Conservation (phyloP, 345 rosid species). For the Arabis alpina region DNA sequence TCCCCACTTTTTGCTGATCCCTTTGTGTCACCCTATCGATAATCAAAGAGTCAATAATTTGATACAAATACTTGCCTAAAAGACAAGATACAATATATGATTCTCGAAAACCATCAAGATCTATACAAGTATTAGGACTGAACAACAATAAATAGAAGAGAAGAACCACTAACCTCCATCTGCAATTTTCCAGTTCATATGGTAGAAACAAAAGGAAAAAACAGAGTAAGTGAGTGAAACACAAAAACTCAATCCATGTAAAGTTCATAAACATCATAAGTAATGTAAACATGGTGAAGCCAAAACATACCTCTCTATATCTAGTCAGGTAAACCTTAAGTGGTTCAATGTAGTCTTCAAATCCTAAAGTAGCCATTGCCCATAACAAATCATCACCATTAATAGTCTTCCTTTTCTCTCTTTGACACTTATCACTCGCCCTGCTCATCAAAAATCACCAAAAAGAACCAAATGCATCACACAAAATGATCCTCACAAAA, state of each 20-base stretch:
- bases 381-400: constrained; percentile 96
- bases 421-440: constrained; percentile 98
- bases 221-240: constrained; percentile 30
- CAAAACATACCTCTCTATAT: constrained; percentile 74
- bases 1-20: constrained; percentile 78
- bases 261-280: background rate
- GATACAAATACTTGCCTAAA: constrained; percentile 3
- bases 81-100: background rate
- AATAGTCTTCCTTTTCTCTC: constrained; percentile 95
- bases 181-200: constrained; percentile 41
- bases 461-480: constrained; percentile 29
- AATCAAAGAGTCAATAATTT: constrained; percentile 13
- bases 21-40: constrained; percentile 77
- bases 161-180: constrained; percentile 77
- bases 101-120: background rate
- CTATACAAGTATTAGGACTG: background rate
- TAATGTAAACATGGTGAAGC: constrained; percentile 2
- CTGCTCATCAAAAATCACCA: constrained; percentile 46
- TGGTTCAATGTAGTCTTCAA: constrained; percentile 95
- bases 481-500: background rate
- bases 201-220: constrained; percentile 19
- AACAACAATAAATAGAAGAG: constrained; percentile 11
- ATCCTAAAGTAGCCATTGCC: constrained; percentile 97
- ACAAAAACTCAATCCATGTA: background rate
- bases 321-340: constrained; percentile 73